A percentile compares a stretch with the other conserved stretches of the same genome.
phyloP scores from a whole-genome alignment of 352 stramenopile species.

The Globisporangium barbulae region DNA sequence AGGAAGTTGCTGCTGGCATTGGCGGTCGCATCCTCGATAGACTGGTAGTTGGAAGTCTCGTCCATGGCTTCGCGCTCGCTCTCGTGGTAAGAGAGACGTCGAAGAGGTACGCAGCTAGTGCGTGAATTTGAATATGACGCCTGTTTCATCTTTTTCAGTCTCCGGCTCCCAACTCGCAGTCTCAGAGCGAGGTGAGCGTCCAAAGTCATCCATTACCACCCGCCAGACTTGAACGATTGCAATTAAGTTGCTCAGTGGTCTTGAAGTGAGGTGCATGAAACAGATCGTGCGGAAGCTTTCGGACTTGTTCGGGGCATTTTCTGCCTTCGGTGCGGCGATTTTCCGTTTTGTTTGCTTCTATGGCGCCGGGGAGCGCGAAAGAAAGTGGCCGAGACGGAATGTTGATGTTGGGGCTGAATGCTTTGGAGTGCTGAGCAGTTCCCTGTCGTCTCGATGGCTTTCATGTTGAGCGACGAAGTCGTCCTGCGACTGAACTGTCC shows the following conservation, averaged over 20 bases:
- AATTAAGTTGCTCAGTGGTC: background rate
- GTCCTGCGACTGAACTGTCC: no score
- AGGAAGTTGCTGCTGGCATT: background rate
- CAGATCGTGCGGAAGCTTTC: background rate
- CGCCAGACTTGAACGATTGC: background rate
- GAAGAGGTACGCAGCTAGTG: slow-evolving; percentile 16
- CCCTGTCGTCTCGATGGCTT: no score
- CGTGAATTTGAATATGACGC: slow-evolving; percentile 9
- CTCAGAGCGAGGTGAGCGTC: background rate
- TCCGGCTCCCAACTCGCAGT: background rate
- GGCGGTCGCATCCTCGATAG: slow-evolving; percentile 5
- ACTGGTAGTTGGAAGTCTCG: slow-evolving; percentile 16
- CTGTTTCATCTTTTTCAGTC: background rate
- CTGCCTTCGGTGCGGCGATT: background rate
- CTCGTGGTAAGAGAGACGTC: background rate
- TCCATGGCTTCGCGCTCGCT: slow-evolving; percentile 6
- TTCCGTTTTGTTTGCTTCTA: background rate
- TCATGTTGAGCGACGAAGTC: no score
- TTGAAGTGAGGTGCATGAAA: slow-evolving; percentile 1
- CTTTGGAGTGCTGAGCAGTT: background rate
- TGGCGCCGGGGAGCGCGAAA: background rate
- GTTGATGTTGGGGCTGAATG: background rate
- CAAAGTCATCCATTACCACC: background rate
- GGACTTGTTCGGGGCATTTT: background rate
- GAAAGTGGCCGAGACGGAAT: background rate